Conservation (phyloP, 371 early-diverging fungal species). For the Parasitella parasitica region DNA sequence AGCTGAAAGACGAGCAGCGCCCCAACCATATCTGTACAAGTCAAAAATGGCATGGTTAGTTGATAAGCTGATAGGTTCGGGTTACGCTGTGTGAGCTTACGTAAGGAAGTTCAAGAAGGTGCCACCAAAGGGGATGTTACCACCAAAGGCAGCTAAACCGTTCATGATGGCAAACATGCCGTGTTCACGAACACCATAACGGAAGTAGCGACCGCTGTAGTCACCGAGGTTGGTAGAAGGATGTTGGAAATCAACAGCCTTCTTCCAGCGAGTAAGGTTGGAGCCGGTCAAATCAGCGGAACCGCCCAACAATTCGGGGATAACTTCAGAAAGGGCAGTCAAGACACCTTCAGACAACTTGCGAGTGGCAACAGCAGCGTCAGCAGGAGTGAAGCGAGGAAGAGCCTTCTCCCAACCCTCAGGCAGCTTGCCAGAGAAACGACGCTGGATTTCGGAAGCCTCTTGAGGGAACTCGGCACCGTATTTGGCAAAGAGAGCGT, state of each 20-base stretch:
- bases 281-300: constrained; percentile 99
- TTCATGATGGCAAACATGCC: constrained; percentile 98
- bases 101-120: constrained; percentile 98
- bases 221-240: constrained; percentile 71
- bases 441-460: constrained; percentile 78
- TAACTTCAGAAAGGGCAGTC: constrained; percentile 73
- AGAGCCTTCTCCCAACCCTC: constrained; percentile 70
- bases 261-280: constrained; percentile 95
- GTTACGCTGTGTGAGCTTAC: constrained; percentile 41
- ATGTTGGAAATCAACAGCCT: constrained; percentile 91
- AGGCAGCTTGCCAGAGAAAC: constrained; percentile 74
- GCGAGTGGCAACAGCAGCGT: constrained; percentile 87
- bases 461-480: constrained; percentile 60
- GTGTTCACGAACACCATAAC: constrained; percentile 99
- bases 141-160: constrained; percentile 93
- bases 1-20: constrained; percentile 92
- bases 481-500: constrained; percentile 69
- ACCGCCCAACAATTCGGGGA: constrained; percentile 95
- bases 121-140: constrained; percentile 88
- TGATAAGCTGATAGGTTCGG: no score
- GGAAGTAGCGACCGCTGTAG: constrained; percentile 90
- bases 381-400: constrained; percentile 79
- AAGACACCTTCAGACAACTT: constrained; percentile 86
- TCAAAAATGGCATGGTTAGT: no score
- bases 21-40: constrained; percentile 67